Evolutionary conservation across 768 basidiomycete genomes (phyloP).

Genomic region (Amyloporia xantha): DNA sequence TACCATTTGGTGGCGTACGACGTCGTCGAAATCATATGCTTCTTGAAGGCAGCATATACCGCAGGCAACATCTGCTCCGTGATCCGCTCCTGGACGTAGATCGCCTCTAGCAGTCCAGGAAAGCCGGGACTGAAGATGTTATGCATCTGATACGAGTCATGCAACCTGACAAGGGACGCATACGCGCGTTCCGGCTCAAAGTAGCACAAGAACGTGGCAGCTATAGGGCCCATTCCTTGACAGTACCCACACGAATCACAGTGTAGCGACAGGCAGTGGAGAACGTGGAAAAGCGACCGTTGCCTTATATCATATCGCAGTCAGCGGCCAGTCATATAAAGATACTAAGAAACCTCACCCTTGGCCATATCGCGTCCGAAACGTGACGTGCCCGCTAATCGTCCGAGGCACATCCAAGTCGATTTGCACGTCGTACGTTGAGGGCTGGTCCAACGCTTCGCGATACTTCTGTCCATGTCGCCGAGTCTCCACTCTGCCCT

Average conservation of each 20-base stretch:
- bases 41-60: slow-evolving; percentile 80
- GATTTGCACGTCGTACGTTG: slow-evolving; percentile 91
- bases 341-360: slow-evolving; percentile 54
- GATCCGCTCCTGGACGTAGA: slow-evolving; percentile 90
- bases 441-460: slow-evolving; percentile 69
- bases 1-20: slow-evolving; percentile 99
- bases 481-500: slow-evolving; percentile 38
- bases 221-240: slow-evolving; percentile 98
- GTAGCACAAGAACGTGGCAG: slow-evolving; percentile 90
- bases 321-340: background rate
- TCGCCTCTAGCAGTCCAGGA: slow-evolving; percentile 91
- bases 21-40: slow-evolving; percentile 86
- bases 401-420: slow-evolving; percentile 97
- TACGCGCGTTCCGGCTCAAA: slow-evolving; percentile 88
- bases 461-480: slow-evolving; percentile 45
- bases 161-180: slow-evolving; percentile 77
- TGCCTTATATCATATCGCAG: slow-evolving; percentile 50
- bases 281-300: slow-evolving; percentile 89
- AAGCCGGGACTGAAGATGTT: slow-evolving; percentile 89
- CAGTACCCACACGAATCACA: slow-evolving; percentile 90
- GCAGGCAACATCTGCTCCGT: slow-evolving; percentile 85
- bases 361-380: slow-evolving; percentile 90
- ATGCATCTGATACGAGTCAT: slow-evolving; percentile 85
- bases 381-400: slow-evolving; percentile 90
- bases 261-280: slow-evolving; percentile 85